Base-by-base conservation (phyloP, 2,329 filamentous ascomycete genomes). In the Dendryphion nanum region DNA sequence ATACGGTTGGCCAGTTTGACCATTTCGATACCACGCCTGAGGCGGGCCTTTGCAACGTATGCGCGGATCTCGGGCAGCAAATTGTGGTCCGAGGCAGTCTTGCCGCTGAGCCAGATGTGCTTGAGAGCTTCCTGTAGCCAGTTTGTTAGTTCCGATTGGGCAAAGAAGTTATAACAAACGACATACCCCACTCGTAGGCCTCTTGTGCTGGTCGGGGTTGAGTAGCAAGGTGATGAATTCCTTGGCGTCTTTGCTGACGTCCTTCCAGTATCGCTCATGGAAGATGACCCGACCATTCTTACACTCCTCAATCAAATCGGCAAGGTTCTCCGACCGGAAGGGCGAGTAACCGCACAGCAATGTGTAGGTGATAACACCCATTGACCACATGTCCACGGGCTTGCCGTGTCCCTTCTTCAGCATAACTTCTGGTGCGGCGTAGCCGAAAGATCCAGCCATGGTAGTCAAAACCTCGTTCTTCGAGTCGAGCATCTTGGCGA, bases 301-400 rank as follows among this genome's bases (percentile, higher is more conserved):
- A 71, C 90, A 97, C 70, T 98, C 93, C 47, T 96, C 88, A 51
- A 98, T 94, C 50, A 98, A 76, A 57, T 97, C 93, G 50, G 85
- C 79, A 33, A 98, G 76, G 58, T 87, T 95, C 73, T 98, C 93
- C 45, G 89, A 93, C 52, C 93, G 84, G 79, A 98, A 98, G 15
- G 93, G 93, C 30, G 91, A 96, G 74, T 98, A 98, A 53, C 93
- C 93, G 64, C 94, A 98, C 35, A 98, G 85, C 18, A 98, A 77
- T 13, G 93, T 98, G 71, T 98, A 98, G 29, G 93, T 97, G 59
- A 98, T 98, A 59, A 98, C 93, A 46, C 93, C 93, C 70, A 98
- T 79, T 3, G 93, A 97, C 93, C 93, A 98, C 88, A 98, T 95
- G 64, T 98, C 93, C 21, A 97, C 93, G 4, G 93, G 89, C 70